phyloP scores from a whole-genome alignment of 2,329 filamentous ascomycete genomes.

The Fusarium musae region DNA sequence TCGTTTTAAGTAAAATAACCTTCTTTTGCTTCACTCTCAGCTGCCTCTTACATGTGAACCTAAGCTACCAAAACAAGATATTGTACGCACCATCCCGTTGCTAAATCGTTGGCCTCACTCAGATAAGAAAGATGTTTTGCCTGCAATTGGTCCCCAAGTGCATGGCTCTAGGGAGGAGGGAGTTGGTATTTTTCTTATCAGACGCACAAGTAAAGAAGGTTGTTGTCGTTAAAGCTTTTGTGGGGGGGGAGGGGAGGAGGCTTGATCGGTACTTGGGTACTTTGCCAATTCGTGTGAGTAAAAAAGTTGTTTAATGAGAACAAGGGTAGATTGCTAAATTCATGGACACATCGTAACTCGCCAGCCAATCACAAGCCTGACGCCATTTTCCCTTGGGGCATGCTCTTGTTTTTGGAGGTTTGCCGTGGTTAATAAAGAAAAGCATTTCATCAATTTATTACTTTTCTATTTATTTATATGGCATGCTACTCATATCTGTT shows the following conservation, averaged over 20 bases:
- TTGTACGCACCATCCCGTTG: conserved; percentile 20
- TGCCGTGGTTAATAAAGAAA: not conserved
- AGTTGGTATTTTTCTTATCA: conserved; percentile 23
- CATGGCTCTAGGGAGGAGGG: not conserved
- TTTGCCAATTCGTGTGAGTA: conserved; percentile 33
- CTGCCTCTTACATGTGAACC: conserved; percentile 11
- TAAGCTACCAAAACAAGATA: not conserved
- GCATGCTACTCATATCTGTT: not conserved
- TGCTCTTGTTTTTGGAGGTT: not conserved
- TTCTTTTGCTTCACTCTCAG: conserved; percentile 1
- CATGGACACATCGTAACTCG: conserved; percentile 23
- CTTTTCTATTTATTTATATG: not conserved
- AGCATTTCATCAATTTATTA: not conserved
- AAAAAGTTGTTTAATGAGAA: conserved; percentile 41
- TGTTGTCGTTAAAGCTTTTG: conserved; percentile 20
- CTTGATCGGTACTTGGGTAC: conserved; percentile 22
- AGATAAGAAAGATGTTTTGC: conserved; percentile 10
- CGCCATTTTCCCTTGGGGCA: not conserved
- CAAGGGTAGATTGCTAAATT: conserved; percentile 31
- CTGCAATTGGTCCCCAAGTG: conserved; percentile 6
- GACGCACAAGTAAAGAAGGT: not conserved
- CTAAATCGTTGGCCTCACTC: conserved; percentile 29
- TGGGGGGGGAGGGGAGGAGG: conserved; percentile 27
- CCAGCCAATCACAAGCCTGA: conserved; percentile 2
- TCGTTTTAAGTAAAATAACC: conserved; percentile 7